Base-by-base conservation (phyloP, 2,329 filamentous ascomycete species). In the Coniochaeta sp. region DNA sequence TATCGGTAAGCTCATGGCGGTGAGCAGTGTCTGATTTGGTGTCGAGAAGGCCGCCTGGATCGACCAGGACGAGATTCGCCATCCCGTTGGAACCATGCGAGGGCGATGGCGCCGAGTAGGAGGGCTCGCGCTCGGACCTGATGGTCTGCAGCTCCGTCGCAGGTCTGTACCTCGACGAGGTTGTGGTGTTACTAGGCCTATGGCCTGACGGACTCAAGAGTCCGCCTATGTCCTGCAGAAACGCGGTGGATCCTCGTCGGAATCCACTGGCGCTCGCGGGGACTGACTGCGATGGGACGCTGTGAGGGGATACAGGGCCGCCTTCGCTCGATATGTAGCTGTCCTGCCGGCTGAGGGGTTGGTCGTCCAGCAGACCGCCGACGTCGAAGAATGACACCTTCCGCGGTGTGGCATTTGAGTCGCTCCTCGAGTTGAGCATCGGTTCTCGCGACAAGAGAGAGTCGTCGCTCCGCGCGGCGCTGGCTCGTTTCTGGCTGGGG, bases 341-440 rank as follows among this genome's bases (percentile, higher is more conserved):
- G 33, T 75, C 74, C 12, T 75, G 73, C 44, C 74, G 70, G 56
- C 72, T 69, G 17, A 57, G 50, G 19, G 43, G 59, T 26, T 28
- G 63, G 64, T 80, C 80, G 19, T 79, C 79, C 6, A 96, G 76
- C 0, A 96, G 75, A 0, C 90, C 90, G 24, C 91, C 91, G 1
- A 92, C 88, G 65, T 96, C 93, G 67, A 93, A 92, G 71, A 96
- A 93, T 0, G 90, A 91, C 5, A 95, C 84, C 55, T 81, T 79
- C 5, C 82, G 78, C 5, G 84, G 80, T 1, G 79, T 79, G n/a
- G 70, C 66, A 11, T 74, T 70, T 3, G 74, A 75, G 59, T 76
- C 74, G 58, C 73, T 76, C 54, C 76, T 66, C 66, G 7, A 73
- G 63, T 19, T 69, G 69, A 16, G n/a, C 50, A 14, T n/a, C 31